phyloP scores from a whole-genome alignment of 345 rosid genomes.

The Bretschneidera sinensis region DNA sequence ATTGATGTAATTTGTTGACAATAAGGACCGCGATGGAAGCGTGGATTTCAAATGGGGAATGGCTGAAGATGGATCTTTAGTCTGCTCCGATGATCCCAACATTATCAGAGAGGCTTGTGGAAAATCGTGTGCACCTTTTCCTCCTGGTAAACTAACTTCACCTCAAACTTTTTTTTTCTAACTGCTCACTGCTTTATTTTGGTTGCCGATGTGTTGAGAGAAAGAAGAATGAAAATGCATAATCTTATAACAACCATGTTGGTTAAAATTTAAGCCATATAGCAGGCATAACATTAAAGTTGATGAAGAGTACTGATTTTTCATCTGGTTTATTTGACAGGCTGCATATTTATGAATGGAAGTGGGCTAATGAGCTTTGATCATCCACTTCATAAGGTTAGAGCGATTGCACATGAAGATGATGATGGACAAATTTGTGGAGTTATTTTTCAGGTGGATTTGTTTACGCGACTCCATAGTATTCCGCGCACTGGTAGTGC shows the following conservation, averaged over 20 bases:
- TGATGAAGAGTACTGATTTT: too few relatives aligned
- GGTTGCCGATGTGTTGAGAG: too few relatives aligned
- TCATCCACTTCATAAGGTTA: constrained; percentile 45
- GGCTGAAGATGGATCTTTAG: constrained; percentile 43
- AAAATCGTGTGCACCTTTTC: constrained; percentile 54
- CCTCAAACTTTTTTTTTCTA: neutral
- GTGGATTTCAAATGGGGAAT: constrained; percentile 46
- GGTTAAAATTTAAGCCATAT: too few relatives aligned
- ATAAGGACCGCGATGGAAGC: constrained; percentile 40
- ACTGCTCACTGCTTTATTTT: too few relatives aligned
- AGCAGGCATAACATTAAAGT: too few relatives aligned
- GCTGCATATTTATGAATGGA: constrained; percentile 25
- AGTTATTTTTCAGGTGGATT: constrained; percentile 42
- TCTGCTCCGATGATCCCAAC: constrained; percentile 43
- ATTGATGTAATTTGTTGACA: too few relatives aligned
- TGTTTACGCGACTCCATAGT: constrained; percentile 35
- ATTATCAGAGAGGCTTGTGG: constrained; percentile 51
- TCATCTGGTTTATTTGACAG: constrained; percentile 1
- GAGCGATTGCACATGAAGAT: constrained; percentile 34
- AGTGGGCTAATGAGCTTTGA: constrained; percentile 46
- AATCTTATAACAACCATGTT: too few relatives aligned
- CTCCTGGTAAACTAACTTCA: constrained; percentile 31
- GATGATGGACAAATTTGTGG: constrained; percentile 36
- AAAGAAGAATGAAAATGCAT: too few relatives aligned
- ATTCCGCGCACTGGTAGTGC: constrained; percentile 43